Evolutionary conservation across 2,329 filamentous ascomycete genomes (phyloP).

Genomic region (Truncatella angustata): DNA sequence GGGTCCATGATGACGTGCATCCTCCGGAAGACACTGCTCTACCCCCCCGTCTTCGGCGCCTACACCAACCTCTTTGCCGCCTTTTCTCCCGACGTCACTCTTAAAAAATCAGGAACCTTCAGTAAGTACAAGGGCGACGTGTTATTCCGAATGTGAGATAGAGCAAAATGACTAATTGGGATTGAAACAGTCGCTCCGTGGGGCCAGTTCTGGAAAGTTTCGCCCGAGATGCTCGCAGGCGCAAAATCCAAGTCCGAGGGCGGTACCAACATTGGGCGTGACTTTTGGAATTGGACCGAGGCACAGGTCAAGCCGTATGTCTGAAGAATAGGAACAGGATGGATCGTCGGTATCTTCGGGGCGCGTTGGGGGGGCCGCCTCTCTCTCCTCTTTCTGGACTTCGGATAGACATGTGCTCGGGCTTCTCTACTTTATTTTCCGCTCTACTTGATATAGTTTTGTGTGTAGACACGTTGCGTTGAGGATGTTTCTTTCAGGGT

Average conservation of each 20-base stretch:
- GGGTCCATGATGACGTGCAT: not conserved
- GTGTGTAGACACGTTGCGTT: too few relatives aligned
- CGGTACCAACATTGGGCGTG: not conserved
- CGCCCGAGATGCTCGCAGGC: not conserved
- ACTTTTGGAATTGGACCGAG: conserved; percentile 5
- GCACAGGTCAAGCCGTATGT: not conserved
- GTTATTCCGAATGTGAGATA: too few relatives aligned
- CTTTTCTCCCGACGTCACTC: conserved; percentile 1
- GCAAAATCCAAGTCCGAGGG: not conserved
- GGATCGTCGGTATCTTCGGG: not conserved
- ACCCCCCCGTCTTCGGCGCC: not conserved
- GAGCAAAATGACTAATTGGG: too few relatives aligned
- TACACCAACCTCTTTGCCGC: conserved; percentile 7
- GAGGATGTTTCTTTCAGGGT: not conserved
- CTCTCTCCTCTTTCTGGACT: not conserved
- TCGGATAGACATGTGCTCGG: not conserved
- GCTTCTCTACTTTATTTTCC: not conserved
- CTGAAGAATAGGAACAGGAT: not conserved
- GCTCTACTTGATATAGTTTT: not conserved
- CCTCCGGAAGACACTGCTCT: not conserved
- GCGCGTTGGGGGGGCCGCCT: not conserved
- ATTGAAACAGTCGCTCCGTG: not conserved
- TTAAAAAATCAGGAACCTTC: conserved; percentile 1
- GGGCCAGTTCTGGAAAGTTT: not conserved
- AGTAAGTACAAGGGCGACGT: not conserved